Evolutionary conservation across 2,329 filamentous ascomycete species (phyloP).

Genomic region (Trematosphaeria pertusa): DNA sequence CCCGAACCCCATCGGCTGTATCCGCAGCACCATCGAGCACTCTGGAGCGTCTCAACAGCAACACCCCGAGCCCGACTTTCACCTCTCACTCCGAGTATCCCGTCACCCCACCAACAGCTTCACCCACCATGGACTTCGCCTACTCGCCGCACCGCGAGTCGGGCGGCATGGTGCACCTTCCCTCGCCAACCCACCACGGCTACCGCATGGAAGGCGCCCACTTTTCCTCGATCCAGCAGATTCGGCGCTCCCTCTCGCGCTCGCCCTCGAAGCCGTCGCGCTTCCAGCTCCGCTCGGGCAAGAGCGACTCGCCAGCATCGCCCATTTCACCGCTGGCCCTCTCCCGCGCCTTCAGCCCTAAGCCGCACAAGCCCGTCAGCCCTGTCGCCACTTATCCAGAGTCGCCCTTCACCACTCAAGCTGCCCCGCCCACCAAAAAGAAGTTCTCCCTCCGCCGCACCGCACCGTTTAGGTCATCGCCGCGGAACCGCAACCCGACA

Average conservation of each 20-base stretch:
- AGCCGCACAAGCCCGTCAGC: conserved; percentile 54
- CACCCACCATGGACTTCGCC: conserved; percentile 54
- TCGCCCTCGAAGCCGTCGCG: conserved; percentile 84
- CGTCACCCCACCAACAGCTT: conserved; percentile 13
- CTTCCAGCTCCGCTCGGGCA: conserved; percentile 67
- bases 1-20: conserved; percentile 12
- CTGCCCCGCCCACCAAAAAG: conserved; percentile 66
- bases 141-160: conserved; percentile 58
- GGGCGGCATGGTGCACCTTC: conserved; percentile 82
- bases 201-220: conserved; percentile 76
- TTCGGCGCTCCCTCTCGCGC: conserved; percentile 86
- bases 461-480: conserved; percentile 61
- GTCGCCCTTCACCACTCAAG: conserved; percentile 62
- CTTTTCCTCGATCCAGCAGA: conserved; percentile 78
- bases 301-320: conserved; percentile 49
- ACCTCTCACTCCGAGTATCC: conserved; percentile 17
- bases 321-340: conserved; percentile 53
- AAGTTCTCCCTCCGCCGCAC: conserved; percentile 59
- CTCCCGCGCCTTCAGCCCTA: conserved; percentile 55
- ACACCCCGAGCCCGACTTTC: conserved; percentile 18
- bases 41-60: conserved; percentile 13
- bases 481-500: conserved; percentile 68
- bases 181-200: conserved; percentile 78
- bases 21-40: conserved; percentile 13
- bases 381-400: conserved; percentile 60